These are phyloP conservation scores for Pilasporangium apinafurcum DNA, from an alignment of 352 stramenopile species.

Conservation along the genomic window DNA sequence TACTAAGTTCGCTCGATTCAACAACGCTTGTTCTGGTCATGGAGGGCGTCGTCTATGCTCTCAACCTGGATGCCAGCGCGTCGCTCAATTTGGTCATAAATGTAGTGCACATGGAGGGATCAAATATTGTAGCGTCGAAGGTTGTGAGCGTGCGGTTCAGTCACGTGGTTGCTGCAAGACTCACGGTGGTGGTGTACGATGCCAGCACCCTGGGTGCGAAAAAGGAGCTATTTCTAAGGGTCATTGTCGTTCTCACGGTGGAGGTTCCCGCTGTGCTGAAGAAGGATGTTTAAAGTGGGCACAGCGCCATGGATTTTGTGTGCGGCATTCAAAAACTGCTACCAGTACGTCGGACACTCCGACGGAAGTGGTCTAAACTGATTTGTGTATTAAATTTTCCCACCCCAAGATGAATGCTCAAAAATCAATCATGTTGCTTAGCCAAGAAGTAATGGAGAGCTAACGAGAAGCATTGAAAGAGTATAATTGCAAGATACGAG, in stretches of 20 bases:
- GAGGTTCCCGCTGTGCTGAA: conserved; percentile 69
- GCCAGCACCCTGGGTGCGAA: conserved; percentile 62
- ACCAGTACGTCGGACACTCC: too few relatives aligned
- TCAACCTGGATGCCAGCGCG: conserved; percentile 53
- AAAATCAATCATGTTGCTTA: too few relatives aligned
- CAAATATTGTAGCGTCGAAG: conserved; percentile 68
- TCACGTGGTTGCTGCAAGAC: conserved; percentile 84
- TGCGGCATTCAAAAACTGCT: conserved; percentile 75
- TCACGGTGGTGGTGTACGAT: conserved; percentile 81
- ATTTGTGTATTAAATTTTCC: too few relatives aligned
- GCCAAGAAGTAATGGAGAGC: too few relatives aligned
- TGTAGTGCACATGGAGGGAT: conserved; percentile 74
- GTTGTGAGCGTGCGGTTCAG: conserved; percentile 69
- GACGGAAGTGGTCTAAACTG: too few relatives aligned
- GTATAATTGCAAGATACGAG: too few relatives aligned
- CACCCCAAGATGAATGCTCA: too few relatives aligned
- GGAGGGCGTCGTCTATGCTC: conserved; percentile 67
- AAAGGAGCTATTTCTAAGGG: conserved; percentile 86
- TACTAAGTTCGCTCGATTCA: conserved; percentile 75
- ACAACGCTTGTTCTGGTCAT: conserved; percentile 68
- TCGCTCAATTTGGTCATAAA: conserved; percentile 77
- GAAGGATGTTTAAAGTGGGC: conserved; percentile 67
- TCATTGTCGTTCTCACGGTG: conserved; percentile 77
- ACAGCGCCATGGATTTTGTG: conserved; percentile 65
- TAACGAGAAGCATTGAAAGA: too few relatives aligned